Base-by-base conservation (phyloP, 768 basidiomycete genomes). In the Termitomyces sp. region DNA sequence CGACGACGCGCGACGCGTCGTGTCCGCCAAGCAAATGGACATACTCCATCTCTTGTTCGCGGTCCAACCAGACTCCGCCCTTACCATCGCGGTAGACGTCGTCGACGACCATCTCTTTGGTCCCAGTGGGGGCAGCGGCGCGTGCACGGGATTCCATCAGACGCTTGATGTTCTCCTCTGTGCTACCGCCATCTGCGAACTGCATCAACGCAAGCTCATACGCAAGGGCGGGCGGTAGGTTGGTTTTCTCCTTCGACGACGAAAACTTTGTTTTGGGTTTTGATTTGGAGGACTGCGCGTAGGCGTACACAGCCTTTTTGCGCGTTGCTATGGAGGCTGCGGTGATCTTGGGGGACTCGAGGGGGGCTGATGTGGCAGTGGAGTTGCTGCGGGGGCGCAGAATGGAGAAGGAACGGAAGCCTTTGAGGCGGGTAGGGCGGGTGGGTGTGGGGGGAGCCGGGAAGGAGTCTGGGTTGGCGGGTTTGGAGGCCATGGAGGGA, bases 191-290 rank as follows among this genome's bases (percentile, higher is more conserved):
- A 43, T 85, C 85, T 12, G 75, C 67, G 58, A 88, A 82, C 69
- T 90, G 88, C 80, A 86, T 82, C 56, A 90, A 71, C 0, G 82
- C 85, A 54, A 89, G 77, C 60, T 89, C 87, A 54, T 82, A 82
- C 4, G 81, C 77, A 50, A 89, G 80, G 2, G 86, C 78, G 2
- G 84, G 77, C 3, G 78, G 78, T 4, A 72, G 67, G 22, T 36
- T 30, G 44, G 71, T 45, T 54, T 55, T 61, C 9, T 47, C 28
- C 38, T 60, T 65, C 10, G 73, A 66, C 66, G 83, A 79, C 55
- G 47, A 45, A 45, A 69, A 73, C 63, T 33, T 69, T 74, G 71
- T 66, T 36, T 58, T 61, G 55, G 48, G 26, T 6, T 28, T 48
- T 9, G 47, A 14, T 7, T 73, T 66, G 64, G 83, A 80, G 28